Percentiles rank a stretch among this genome's conserved stretches.
These are phyloP conservation scores for Pichia pseudocactophila DNA, from an alignment of 805 yeast genomes.

Conservation along the genomic window DNA sequence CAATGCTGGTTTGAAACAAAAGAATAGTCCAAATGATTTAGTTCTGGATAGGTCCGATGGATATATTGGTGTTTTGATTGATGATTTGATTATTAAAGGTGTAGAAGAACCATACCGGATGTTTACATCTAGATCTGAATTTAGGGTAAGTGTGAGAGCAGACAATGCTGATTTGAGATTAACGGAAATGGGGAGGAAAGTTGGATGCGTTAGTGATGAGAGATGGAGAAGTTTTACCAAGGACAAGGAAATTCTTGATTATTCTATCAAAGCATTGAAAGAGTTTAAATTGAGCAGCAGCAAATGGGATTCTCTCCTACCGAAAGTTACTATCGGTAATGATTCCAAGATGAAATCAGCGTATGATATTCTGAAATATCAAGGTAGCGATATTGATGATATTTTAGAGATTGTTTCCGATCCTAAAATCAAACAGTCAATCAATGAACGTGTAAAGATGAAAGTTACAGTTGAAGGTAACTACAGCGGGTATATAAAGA, in stretches of 20 bases:
- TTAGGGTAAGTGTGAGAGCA: slow-evolving; percentile 78
- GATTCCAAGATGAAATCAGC: slow-evolving; percentile 51
- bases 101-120: slow-evolving; percentile 95
- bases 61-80: slow-evolving; percentile 84
- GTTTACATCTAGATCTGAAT: slow-evolving; percentile 96
- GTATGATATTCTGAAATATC: slow-evolving; percentile 60
- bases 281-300: slow-evolving; percentile 40
- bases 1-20: slow-evolving; percentile 68
- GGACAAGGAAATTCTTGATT: slow-evolving; percentile 38
- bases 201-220: slow-evolving; percentile 57
- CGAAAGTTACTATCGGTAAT: slow-evolving; percentile 40
- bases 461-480: slow-evolving; percentile 72
- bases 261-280: slow-evolving; percentile 38
- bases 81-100: slow-evolving; percentile 90
- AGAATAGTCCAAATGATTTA: slow-evolving; percentile 27
- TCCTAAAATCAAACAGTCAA: slow-evolving; percentile 14
- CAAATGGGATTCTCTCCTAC: slow-evolving; percentile 52
- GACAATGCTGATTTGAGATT: slow-evolving; percentile 90
- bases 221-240: slow-evolving; percentile 42
- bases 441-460: slow-evolving; percentile 40
- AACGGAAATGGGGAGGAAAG: slow-evolving; percentile 54
- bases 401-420: slow-evolving; percentile 31
- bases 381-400: slow-evolving; percentile 28
- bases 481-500: slow-evolving; percentile 69
- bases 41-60: slow-evolving; percentile 71